Conservation (phyloP, 805 yeast genomes). For the Nakazawaea wyomingensis region DNA sequence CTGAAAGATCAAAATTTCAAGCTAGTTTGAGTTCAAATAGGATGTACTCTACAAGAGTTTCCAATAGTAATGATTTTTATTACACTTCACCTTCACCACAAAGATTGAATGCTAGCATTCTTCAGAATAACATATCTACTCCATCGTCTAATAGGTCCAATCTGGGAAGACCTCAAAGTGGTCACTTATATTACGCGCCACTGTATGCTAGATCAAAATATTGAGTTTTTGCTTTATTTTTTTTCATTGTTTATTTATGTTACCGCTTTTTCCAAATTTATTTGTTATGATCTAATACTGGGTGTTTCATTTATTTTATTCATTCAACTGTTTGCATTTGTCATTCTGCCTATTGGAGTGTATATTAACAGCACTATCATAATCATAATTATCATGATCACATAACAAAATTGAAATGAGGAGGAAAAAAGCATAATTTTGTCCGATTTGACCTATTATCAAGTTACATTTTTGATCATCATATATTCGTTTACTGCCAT, state of each 20-base stretch:
- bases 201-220: conserved; percentile 1
- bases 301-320: neutral
- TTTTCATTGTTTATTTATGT: no score
- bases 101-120: conserved; percentile 1
- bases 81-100: conserved; percentile 4
- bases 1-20: conserved; percentile 7
- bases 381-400: no score
- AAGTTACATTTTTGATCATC: no score
- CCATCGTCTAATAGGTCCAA: neutral
- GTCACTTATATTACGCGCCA: conserved; percentile 3
- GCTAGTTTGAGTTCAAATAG: conserved; percentile 3
- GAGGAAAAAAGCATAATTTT: no score
- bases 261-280: no score
- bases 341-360: neutral
- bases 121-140: conserved; percentile 1
- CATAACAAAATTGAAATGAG: no score
- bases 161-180: conserved; percentile 2
- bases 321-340: neutral
- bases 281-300: no score
- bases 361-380: no score
- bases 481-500: no score
- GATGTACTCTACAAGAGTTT: conserved; percentile 1
- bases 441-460: no score
- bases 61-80: neutral
- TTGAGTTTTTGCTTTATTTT: neutral